A percentile compares a stretch with the other conserved stretches of the same genome.
These are phyloP conservation scores for Suhomyces coccinellae DNA, from an alignment of 1,139 yeast species.

Conservation along the genomic window DNA sequence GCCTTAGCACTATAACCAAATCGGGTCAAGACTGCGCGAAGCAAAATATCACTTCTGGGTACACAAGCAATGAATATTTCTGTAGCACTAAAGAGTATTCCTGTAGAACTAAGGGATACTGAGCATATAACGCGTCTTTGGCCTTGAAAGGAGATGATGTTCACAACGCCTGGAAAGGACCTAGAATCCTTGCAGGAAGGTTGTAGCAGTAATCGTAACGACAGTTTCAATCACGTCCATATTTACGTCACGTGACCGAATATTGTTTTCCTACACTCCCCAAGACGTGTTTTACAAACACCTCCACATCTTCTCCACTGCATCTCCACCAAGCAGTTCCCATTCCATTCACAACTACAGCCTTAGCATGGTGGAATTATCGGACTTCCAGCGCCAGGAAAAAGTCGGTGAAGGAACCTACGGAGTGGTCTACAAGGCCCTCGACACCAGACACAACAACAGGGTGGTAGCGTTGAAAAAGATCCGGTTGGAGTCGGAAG, in stretches of 20 bases:
- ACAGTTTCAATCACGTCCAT: no score
- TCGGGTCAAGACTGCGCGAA: neutral
- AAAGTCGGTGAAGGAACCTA: slow-evolving; percentile 98
- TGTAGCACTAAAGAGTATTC: no score
- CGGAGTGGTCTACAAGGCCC: slow-evolving; percentile 96
- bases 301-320: neutral
- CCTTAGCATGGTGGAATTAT: slow-evolving; percentile 69
- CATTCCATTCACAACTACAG: neutral
- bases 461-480: slow-evolving; percentile 92
- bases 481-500: slow-evolving; percentile 93
- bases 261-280: neutral
- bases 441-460: slow-evolving; percentile 85
- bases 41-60: neutral
- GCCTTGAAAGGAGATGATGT: no score
- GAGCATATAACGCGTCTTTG: no score
- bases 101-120: no score
- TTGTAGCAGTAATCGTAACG: no score
- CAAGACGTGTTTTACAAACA: slow-evolving; percentile 6
- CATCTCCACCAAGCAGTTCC: neutral
- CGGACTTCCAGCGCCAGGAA: slow-evolving; percentile 90
- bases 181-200: no score
- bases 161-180: no score
- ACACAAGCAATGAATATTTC: no score
- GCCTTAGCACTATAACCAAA: neutral
- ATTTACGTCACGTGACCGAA: neutral